Percentiles rank a stretch among this genome's conserved stretches.
phyloP scores from a whole-genome alignment of 148 eudicot species.

The Cornus suecica region DNA sequence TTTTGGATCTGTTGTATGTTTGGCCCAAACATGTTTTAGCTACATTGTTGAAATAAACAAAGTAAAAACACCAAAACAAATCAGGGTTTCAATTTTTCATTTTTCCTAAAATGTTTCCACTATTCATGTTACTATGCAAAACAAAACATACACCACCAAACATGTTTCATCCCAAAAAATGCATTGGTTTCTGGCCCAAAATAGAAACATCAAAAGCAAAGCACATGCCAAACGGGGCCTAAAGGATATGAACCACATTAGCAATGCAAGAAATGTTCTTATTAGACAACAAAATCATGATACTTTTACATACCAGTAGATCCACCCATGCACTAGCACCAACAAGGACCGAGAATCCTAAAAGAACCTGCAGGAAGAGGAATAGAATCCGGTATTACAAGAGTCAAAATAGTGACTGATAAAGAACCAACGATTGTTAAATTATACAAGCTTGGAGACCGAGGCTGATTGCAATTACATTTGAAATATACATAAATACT shows the following conservation, averaged over 20 bases:
- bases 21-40: no score
- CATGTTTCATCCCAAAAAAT: no score
- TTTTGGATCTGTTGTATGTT: no score
- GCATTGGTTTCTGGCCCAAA: no score
- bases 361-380: conserved; percentile 57
- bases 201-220: no score
- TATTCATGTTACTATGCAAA: no score
- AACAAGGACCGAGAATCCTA: conserved; percentile 84
- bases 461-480: not conserved
- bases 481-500: not conserved
- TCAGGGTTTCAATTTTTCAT: no score
- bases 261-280: not conserved
- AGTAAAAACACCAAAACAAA: no score
- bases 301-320: conserved; percentile 52
- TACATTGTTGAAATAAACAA: no score
- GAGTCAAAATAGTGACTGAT: not conserved
- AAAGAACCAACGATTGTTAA: not conserved
- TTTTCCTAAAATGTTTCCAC: no score
- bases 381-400: not conserved
- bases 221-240: no score
- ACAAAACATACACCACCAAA: no score
- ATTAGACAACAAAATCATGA: not conserved
- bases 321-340: conserved; percentile 98
- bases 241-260: not conserved
- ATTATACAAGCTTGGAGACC: not conserved